A percentile compares a stretch with the other conserved stretches of the same genome.
Evolutionary conservation across 306 rosid species (phyloP).

Genomic region (Betula pendula): DNA sequence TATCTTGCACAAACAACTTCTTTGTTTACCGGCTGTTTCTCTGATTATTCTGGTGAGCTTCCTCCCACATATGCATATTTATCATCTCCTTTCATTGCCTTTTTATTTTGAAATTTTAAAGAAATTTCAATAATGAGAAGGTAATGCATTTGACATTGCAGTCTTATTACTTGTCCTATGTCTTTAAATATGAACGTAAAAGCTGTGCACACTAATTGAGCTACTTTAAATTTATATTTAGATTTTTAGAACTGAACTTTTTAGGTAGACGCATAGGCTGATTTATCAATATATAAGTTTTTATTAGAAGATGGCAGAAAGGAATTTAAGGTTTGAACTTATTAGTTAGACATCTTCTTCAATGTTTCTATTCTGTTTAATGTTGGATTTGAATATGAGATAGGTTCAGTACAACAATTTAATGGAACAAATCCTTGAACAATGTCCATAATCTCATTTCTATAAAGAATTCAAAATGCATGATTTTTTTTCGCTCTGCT

Average conservation of each 20-base stretch:
- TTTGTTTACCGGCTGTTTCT: conserved; percentile 71
- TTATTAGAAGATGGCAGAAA: neutral
- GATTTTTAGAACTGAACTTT: conserved; percentile 5
- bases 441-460: conserved; percentile 17
- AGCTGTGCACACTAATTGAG: neutral
- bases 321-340: neutral
- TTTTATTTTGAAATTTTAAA: neutral
- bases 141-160: neutral
- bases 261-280: conserved; percentile 14
- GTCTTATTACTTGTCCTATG: neutral
- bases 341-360: conserved; percentile 4
- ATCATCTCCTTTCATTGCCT: neutral
- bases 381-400: conserved; percentile 5
- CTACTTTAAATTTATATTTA: conserved; percentile 2
- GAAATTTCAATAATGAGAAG: no score
- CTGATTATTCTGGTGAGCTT: conserved; percentile 75
- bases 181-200: neutral
- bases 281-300: neutral
- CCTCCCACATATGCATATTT: neutral
- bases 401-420: conserved; percentile 9
- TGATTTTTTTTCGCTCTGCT: neutral
- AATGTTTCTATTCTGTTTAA: neutral
- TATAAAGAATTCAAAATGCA: conserved; percentile 13
- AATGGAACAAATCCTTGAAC: conserved; percentile 12
- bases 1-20: conserved; percentile 90